Evolutionary conservation across 176 grass and related monocot species (phyloP).

Genomic region (Elymus sibiricus): DNA sequence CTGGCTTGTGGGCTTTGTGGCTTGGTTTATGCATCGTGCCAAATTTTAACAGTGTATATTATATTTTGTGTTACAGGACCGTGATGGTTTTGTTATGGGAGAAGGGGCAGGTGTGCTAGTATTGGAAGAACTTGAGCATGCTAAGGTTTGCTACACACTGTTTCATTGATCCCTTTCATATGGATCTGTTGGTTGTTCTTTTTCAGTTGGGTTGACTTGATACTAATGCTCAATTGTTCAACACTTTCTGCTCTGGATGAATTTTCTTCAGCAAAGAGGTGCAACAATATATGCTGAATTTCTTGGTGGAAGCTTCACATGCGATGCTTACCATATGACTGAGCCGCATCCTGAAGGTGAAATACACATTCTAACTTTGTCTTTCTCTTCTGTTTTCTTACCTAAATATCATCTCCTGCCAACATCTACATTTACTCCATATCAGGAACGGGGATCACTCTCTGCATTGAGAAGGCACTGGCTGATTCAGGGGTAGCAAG

Average conservation of each 20-base stretch:
- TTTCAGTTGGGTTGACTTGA: background rate
- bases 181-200: constrained; percentile 7
- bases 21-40: constrained; percentile 1
- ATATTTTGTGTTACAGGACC: constrained; percentile 43
- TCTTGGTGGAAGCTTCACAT: constrained; percentile 98
- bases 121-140: constrained; percentile 98
- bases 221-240: background rate
- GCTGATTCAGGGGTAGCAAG: constrained; percentile 73
- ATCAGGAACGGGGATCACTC: constrained; percentile 81
- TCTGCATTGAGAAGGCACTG: constrained; percentile 95
- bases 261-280: constrained; percentile 72
- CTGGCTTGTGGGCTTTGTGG: background rate
- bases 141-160: constrained; percentile 54
- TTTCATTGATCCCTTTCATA: constrained; percentile 4
- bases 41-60: constrained; percentile 10
- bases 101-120: constrained; percentile 96
- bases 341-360: constrained; percentile 98
- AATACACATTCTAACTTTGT: background rate
- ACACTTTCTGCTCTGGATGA: constrained; percentile 11
- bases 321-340: constrained; percentile 99
- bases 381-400: background rate
- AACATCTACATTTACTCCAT: constrained; percentile 30
- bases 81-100: constrained; percentile 99
- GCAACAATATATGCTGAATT: constrained; percentile 96
- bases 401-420: constrained; percentile 14